These are phyloP conservation scores for Arthrobotrys pseudoclavata DNA, from an alignment of 2,329 filamentous ascomycete genomes.

Conservation along the genomic window DNA sequence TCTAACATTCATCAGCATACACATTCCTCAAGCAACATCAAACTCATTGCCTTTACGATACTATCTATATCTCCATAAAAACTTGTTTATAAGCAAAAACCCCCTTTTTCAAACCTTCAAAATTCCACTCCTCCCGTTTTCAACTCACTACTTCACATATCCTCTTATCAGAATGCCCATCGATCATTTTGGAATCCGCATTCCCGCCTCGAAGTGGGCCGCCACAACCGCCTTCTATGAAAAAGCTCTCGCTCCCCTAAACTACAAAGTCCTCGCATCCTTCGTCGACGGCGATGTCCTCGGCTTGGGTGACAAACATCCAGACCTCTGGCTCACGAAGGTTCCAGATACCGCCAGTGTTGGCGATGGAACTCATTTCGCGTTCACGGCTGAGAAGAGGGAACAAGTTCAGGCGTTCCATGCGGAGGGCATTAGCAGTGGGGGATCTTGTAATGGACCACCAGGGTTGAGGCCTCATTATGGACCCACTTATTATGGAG, in stretches of 20 bases:
- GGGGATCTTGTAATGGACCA: slow-evolving; percentile 41
- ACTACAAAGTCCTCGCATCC: slow-evolving; percentile 34
- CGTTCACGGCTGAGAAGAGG: slow-evolving; percentile 23
- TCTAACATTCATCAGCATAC: slow-evolving; percentile 1
- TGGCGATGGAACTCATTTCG: slow-evolving; percentile 42
- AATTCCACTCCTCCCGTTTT: slow-evolving; percentile 29
- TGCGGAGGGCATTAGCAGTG: slow-evolving; percentile 8
- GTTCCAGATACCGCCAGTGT: slow-evolving; percentile 12
- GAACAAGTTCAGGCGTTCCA: slow-evolving; percentile 41
- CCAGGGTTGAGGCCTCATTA: slow-evolving; percentile 35
- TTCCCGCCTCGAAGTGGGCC: slow-evolving; percentile 37
- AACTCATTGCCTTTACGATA: background rate
- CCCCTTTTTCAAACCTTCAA: background rate
- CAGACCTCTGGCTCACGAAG: slow-evolving; percentile 46
- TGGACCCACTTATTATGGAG: slow-evolving; percentile 37
- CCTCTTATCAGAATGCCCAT: slow-evolving; percentile 46
- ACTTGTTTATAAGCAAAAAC: background rate
- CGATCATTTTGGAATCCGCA: slow-evolving; percentile 48
- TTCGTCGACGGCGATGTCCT: slow-evolving; percentile 42
- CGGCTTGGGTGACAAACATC: slow-evolving; percentile 32
- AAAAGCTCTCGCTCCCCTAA: slow-evolving; percentile 28
- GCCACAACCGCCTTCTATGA: slow-evolving; percentile 37
- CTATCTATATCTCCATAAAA: slow-evolving; percentile 5
- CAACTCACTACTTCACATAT: slow-evolving; percentile 47
- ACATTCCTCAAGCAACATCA: slow-evolving; percentile 15